Percentiles rank a stretch among this genome's conserved stretches.
phyloP scores from a whole-genome alignment of 345 rosid genomes.

The Arabis alpina region DNA sequence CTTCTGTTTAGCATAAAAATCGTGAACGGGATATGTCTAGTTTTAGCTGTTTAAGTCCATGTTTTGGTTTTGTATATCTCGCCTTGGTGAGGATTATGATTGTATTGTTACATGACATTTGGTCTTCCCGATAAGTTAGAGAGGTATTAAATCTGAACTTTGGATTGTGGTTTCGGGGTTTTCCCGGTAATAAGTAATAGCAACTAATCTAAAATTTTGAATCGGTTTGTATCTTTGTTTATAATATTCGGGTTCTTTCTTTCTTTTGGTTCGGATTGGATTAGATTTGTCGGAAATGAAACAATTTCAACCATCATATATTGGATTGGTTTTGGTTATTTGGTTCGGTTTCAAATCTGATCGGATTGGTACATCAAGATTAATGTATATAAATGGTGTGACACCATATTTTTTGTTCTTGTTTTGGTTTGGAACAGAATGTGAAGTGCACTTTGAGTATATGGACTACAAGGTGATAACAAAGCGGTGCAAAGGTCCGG shows the following conservation, averaged over 20 bases:
- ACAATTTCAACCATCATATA: neutral
- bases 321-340: neutral
- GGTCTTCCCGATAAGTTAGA: neutral
- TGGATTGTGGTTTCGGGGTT: neutral
- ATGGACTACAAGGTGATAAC: constrained; percentile 58
- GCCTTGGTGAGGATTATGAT: neutral
- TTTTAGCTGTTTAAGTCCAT: neutral
- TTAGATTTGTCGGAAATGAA: neutral
- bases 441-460: constrained; percentile 69
- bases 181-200: too few relatives aligned
- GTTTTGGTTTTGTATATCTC: neutral
- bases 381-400: neutral
- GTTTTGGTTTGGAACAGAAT: constrained; percentile 43
- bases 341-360: neutral
- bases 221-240: too few relatives aligned
- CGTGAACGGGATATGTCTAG: too few relatives aligned
- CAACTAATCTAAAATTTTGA: too few relatives aligned
- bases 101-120: neutral
- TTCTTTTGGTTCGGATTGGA: neutral
- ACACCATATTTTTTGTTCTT: neutral
- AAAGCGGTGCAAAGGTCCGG: constrained; percentile 65
- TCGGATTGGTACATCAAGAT: neutral
- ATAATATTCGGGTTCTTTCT: too few relatives aligned
- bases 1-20: too few relatives aligned
- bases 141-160: neutral